Conservation (phyloP, 257 asterid species). For the Euphrasia confusa region DNA sequence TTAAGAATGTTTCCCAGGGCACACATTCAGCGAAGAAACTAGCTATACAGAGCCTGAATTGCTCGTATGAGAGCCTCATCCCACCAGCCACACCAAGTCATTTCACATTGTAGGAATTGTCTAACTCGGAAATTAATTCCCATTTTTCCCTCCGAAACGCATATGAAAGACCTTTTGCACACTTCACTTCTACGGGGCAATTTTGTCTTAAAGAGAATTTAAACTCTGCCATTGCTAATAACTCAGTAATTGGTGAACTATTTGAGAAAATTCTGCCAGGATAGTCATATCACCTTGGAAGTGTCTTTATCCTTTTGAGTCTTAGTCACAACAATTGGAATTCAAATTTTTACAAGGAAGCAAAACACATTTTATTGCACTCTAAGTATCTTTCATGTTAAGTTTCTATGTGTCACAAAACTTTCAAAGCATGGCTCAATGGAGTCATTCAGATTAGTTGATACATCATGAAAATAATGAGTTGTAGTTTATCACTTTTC, state of each 20-base stretch:
- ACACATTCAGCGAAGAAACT: background rate
- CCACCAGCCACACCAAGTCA: background rate
- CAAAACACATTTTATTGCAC: background rate
- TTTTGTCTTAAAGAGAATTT: no score
- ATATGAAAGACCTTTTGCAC: conserved; percentile 3
- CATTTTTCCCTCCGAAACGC: background rate
- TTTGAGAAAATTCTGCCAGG: conserved; percentile 2
- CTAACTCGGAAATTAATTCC: background rate
- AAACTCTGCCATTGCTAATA: no score
- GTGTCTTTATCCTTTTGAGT: background rate
- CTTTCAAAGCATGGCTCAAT: conserved; percentile 4
- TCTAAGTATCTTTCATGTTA: background rate
- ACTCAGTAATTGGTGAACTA: background rate
- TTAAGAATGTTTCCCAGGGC: conserved; percentile 1
- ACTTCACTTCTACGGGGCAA: no score
- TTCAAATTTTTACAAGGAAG: background rate
- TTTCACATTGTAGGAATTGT: no score
- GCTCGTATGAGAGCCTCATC: conserved; percentile 8
- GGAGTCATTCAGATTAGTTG: conserved; percentile 2
- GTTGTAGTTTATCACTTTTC: no score
- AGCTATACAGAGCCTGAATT: background rate
- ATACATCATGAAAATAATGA: no score
- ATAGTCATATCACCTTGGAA: conserved; percentile 1
- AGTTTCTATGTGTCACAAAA: background rate
- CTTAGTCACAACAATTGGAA: background rate